phyloP scores from a whole-genome alignment of 1,284 basidiomycete species.

The Ceratobasidium sp. region DNA sequence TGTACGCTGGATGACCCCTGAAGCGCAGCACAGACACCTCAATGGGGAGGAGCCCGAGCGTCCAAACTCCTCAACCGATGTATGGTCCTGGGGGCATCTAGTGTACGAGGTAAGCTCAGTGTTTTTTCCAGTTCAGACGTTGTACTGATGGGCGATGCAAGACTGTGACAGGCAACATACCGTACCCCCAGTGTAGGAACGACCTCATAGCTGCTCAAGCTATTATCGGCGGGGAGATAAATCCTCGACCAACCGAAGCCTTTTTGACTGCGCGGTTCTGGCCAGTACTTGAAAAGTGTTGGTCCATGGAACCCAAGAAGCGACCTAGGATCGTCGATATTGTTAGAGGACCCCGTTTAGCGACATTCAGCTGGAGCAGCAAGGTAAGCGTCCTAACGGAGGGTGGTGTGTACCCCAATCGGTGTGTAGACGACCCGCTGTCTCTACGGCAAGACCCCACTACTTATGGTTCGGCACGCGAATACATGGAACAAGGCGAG shows the following conservation, averaged over 20 bases:
- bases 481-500: not conserved
- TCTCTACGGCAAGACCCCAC: not conserved
- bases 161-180: not conserved
- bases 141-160: not conserved
- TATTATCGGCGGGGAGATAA: not conserved
- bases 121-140: not conserved
- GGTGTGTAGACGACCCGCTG: not conserved
- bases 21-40: not conserved
- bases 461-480: not conserved
- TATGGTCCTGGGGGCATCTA: conserved; percentile 14
- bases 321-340: conserved; percentile 1
- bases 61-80: not conserved
- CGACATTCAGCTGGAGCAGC: too few relatives aligned
- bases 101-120: conserved; percentile 15
- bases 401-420: not conserved
- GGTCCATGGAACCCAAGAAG: not conserved
- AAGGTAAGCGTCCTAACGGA: not conserved
- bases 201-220: not conserved
- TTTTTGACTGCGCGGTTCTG: not conserved
- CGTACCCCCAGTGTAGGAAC: not conserved
- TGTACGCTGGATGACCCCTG: conserved; percentile 17
- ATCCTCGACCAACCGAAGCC: not conserved
- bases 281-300: not conserved
- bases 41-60: not conserved
- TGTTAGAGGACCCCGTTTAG: not conserved